phyloP scores from a whole-genome alignment of 164 flowering plant genomes.

The Vitis labrusca region DNA sequence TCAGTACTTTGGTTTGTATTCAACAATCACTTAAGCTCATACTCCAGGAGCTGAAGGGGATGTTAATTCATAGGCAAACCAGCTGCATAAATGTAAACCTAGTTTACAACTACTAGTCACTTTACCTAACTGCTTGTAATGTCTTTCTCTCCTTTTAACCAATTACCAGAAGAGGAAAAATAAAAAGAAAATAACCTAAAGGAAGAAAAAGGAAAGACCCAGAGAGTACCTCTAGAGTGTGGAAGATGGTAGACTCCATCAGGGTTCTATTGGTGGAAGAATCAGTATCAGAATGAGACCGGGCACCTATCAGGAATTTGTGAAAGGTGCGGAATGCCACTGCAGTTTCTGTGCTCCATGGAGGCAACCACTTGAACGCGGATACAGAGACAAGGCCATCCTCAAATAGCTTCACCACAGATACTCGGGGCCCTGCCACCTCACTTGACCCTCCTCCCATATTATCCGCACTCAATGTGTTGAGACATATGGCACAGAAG shows the following conservation, averaged over 20 bases:
- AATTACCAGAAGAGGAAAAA: background rate
- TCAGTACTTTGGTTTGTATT: too few species aligned
- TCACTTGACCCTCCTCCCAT: conserved; percentile 17
- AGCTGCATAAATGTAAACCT: too few species aligned
- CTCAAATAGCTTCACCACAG: conserved; percentile 59
- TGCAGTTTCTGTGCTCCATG: conserved; percentile 88
- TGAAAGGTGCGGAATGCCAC: conserved; percentile 82
- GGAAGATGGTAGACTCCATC: conserved; percentile 61
- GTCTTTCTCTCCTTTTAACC: background rate
- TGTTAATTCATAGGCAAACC: too few species aligned
- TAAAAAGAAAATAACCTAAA: background rate
- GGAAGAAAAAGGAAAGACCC: background rate
- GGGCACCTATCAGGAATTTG: conserved; percentile 72
- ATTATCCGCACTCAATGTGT: conserved; percentile 17
- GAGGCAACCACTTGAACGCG: conserved; percentile 86
- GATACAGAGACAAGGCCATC: conserved; percentile 80
- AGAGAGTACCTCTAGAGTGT: conserved; percentile 54
- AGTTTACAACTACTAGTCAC: too few species aligned
- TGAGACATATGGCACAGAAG: conserved; percentile 41
- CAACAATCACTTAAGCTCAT: too few species aligned
- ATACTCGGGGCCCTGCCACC: conserved; percentile 21
- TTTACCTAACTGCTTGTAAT: background rate
- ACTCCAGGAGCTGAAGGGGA: too few species aligned
- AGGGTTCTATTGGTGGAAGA: conserved; percentile 35
- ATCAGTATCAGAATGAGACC: conserved; percentile 55